Base-by-base conservation (phyloP, 306 rosid genomes). In the Castanopsis chinensis region DNA sequence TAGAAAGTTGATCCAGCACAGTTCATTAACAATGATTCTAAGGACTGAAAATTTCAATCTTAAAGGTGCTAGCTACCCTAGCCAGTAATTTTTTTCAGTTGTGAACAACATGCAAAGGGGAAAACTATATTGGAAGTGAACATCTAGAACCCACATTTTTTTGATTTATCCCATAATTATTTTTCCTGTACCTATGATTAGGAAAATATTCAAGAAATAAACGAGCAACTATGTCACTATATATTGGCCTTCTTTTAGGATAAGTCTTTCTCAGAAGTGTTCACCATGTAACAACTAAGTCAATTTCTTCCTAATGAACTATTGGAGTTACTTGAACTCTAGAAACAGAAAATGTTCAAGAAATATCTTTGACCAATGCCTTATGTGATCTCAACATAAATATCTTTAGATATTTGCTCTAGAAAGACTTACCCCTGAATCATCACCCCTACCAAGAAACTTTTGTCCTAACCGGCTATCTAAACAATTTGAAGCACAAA, bases 391-490 rank as follows among this genome's bases (percentile, higher is more conserved):
- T 33, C 37, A 33, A 33, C 7, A 33, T 33, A 33, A 33, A 33
- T 33, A 33, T 33, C 37, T 33, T 33, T 33, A 33, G 37, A 33
- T 5, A 33, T 33, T 33, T 33, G 37, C 7, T 73, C 45, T 27
- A 15, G 63, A 74, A 78, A 79, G 60, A 67, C 74, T 43, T 93
- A 96, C 99, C 97, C 93, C 97, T 60, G 99, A 93, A 88, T 93
- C 93, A 81, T 93, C 97, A 89, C 72, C 93, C 88, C 99, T 89
- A 72, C 97, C 89, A 69, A 93, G 96, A 89, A 96, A 88, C 89
- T 91, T 88, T 76, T 98, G 99, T 85, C 98, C 98, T 85, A 93
- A 89, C 78, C 98, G 96, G 84, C 99, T 90, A 68, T 98, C 99
- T 87, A 96, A 89, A 85, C 99, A 93, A 88, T 89, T 98, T 96